These are phyloP conservation scores for Wickerhamiella allomyrinae DNA, from an alignment of 805 yeast genomes.

Conservation along the genomic window DNA sequence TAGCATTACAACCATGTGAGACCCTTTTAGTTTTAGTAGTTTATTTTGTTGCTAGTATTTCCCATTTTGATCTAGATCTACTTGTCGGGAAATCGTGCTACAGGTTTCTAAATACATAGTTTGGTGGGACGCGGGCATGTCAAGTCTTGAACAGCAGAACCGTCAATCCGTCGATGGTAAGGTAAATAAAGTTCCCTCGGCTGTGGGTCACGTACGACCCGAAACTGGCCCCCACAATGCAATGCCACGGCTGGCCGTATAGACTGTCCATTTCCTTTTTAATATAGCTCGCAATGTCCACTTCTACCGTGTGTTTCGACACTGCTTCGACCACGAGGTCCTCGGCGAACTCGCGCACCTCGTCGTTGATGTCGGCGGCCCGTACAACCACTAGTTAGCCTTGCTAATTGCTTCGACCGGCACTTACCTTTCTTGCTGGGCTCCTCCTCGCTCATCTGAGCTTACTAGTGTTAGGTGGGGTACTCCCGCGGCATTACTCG, in stretches of 20 bases:
- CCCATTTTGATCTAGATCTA: too few relatives aligned
- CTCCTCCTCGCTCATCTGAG: not conserved
- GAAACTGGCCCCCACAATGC: slow-evolving; percentile 45
- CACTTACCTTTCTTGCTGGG: not conserved
- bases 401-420: not conserved
- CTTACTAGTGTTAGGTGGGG: too few relatives aligned
- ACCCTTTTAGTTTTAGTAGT: too few relatives aligned
- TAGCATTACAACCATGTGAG: too few relatives aligned
- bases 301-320: slow-evolving; percentile 32
- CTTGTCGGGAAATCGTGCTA: too few relatives aligned
- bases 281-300: slow-evolving; percentile 42
- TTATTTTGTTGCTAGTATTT: too few relatives aligned
- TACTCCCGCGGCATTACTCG: too few relatives aligned
- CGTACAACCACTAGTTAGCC: slow-evolving; percentile 9
- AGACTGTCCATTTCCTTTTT: slow-evolving; percentile 43
- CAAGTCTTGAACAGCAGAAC: slow-evolving; percentile 38
- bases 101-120: too few relatives aligned
- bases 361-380: slow-evolving; percentile 18
- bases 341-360: slow-evolving; percentile 11
- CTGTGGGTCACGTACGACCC: slow-evolving; percentile 52
- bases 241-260: slow-evolving; percentile 50
- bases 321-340: slow-evolving; percentile 30
- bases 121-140: too few relatives aligned
- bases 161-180: slow-evolving; percentile 28
- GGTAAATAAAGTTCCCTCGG: slow-evolving; percentile 38